Percentiles rank a stretch among this genome's conserved stretches.
Evolutionary conservation across 331 rosid genomes (phyloP).

Genomic region (Quercus phellos): DNA sequence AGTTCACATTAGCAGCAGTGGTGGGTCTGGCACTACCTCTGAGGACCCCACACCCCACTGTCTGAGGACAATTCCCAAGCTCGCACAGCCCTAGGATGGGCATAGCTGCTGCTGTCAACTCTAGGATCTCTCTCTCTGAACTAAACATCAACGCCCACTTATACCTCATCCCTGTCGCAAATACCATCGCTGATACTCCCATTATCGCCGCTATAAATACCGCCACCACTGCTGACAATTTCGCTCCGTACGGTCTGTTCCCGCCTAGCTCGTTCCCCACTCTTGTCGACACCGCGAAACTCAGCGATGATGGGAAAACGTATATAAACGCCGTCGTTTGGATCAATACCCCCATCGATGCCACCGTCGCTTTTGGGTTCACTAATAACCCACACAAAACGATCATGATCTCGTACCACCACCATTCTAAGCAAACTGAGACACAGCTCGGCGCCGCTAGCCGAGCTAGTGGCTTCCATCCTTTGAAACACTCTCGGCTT

Average conservation of each 20-base stretch:
- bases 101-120: constrained; percentile 57
- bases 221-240: constrained; percentile 47
- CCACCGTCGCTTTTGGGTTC: constrained; percentile 76
- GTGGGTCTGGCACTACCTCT: constrained; percentile 85
- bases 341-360: constrained; percentile 84
- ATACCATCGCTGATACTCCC: constrained; percentile 56
- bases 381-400: constrained; percentile 66
- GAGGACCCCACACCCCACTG: constrained; percentile 80
- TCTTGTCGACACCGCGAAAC: constrained; percentile 75
- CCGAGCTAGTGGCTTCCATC: constrained; percentile 61
- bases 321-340: constrained; percentile 85
- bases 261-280: constrained; percentile 92
- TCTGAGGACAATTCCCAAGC: constrained; percentile 93
- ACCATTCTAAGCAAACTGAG: constrained; percentile 96
- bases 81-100: constrained; percentile 88
- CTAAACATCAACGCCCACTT: constrained; percentile 83
- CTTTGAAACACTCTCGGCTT: constrained; percentile 53
- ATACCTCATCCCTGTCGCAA: constrained; percentile 48
- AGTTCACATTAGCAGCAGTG: constrained; percentile 72
- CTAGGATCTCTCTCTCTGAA: constrained; percentile 40
- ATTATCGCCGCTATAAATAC: constrained; percentile 39
- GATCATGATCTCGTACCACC: constrained; percentile 99
- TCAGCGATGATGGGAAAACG: constrained; percentile 76
- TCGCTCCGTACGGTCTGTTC: constrained; percentile 36
- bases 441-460: constrained; percentile 84